Percentiles rank a stretch among this genome's conserved stretches.
Conservation (phyloP, 345 rosid genomes). For the Eucalyptus urophylla region DNA sequence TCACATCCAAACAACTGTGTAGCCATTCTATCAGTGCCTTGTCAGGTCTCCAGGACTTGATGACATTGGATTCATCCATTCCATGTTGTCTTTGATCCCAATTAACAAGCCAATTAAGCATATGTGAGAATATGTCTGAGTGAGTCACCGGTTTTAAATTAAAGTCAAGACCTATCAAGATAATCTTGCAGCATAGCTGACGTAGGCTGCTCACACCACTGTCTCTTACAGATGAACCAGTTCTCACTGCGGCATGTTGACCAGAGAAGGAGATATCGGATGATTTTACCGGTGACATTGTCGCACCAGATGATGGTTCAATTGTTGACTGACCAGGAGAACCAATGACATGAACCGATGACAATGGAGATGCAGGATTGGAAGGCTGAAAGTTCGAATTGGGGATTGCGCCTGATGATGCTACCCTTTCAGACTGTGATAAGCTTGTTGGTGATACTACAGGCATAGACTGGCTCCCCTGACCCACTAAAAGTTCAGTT, state of each 20-base stretch:
- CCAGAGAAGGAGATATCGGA: constrained; percentile 36
- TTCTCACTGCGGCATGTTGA: constrained; percentile 32
- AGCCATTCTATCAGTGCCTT: constrained; percentile 81
- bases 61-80: constrained; percentile 43
- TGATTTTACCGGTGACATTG: constrained; percentile 49
- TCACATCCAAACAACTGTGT: constrained; percentile 88
- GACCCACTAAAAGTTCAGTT: constrained; percentile 50
- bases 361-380: constrained; percentile 49
- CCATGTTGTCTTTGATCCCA: constrained; percentile 88
- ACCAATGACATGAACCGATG: constrained; percentile 67
- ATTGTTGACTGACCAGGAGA: constrained; percentile 64
- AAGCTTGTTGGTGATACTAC: constrained; percentile 44
- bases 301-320: constrained; percentile 42
- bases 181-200: constrained; percentile 83
- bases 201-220: constrained; percentile 64
- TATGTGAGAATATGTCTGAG: constrained; percentile 63
- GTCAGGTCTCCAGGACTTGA: constrained; percentile 55
- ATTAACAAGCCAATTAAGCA: constrained; percentile 86
- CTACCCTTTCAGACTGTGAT: constrained; percentile 44
- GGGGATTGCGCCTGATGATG: constrained; percentile 29
- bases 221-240: constrained; percentile 36
- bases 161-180: constrained; percentile 59
- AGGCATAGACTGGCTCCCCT: constrained; percentile 44
- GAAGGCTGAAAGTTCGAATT: constrained; percentile 50
- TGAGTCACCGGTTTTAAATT: constrained; percentile 81